Percentiles rank a stretch among this genome's conserved stretches.
phyloP scores from a whole-genome alignment of 306 rosid species.

The Canavalia gladiata region DNA sequence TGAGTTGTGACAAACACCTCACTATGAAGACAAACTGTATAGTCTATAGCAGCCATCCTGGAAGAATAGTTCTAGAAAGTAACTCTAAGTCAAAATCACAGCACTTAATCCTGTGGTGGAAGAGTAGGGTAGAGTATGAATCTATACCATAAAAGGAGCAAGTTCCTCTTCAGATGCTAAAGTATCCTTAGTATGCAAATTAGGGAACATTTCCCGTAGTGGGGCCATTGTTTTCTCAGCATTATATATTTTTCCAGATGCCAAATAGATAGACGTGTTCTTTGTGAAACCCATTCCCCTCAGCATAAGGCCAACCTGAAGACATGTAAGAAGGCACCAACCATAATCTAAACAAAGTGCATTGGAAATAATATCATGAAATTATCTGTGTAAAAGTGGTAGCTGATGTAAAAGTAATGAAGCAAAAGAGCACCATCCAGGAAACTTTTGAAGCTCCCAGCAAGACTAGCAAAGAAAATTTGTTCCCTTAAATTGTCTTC shows the following conservation, averaged over 20 bases:
- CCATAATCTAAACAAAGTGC: slow-evolving; percentile 15
- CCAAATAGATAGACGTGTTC: slow-evolving; percentile 88
- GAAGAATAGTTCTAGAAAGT: slow-evolving; percentile 86
- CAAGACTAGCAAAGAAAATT: slow-evolving; percentile 30
- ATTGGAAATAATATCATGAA: background rate
- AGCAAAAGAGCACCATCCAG: slow-evolving; percentile 11
- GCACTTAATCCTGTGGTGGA: slow-evolving; percentile 23
- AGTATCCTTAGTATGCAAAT: slow-evolving; percentile 87
- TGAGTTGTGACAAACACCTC: slow-evolving; percentile 99
- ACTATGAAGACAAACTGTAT: slow-evolving; percentile 97
- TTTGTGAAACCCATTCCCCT: slow-evolving; percentile 95
- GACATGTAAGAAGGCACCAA: slow-evolving; percentile 47
- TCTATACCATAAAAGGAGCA: slow-evolving; percentile 71
- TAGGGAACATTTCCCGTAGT: slow-evolving; percentile 88
- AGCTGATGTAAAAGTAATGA: background rate
- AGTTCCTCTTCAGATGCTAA: slow-evolving; percentile 87
- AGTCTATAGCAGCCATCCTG: slow-evolving; percentile 99
- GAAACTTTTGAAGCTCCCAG: slow-evolving; percentile 28
- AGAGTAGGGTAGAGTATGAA: slow-evolving; percentile 37
- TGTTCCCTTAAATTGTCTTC: slow-evolving; percentile 27
- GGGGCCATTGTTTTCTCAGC: slow-evolving; percentile 93
- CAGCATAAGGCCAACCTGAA: slow-evolving; percentile 95
- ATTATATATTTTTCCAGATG: slow-evolving; percentile 90
- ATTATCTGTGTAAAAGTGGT: background rate
- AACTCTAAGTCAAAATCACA: slow-evolving; percentile 59